phyloP scores from a whole-genome alignment of 805 yeast species.

The Saccharomyces jurei region DNA sequence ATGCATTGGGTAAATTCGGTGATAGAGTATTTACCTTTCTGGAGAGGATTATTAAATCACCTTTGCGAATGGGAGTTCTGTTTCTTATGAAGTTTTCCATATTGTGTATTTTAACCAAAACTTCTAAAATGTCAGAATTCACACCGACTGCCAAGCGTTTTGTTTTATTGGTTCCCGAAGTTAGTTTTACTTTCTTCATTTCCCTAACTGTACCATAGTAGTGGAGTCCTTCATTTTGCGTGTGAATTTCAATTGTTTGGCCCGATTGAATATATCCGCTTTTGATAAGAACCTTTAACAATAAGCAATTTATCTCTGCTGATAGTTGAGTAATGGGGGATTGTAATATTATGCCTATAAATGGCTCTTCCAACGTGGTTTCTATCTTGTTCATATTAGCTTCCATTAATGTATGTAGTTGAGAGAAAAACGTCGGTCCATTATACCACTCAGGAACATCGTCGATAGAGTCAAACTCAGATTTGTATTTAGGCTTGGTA shows the following conservation, averaged over 20 bases:
- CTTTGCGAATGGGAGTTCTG: not conserved
- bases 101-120: not conserved
- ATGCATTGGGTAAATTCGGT: not conserved
- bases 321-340: not conserved
- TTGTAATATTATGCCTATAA: slow-evolving; percentile 12
- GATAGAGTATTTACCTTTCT: not conserved
- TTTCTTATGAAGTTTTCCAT: not conserved
- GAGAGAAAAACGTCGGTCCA: slow-evolving; percentile 7
- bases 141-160: not conserved
- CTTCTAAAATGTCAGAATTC: not conserved
- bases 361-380: not conserved
- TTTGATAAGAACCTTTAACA: slow-evolving; percentile 18
- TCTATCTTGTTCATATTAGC: not conserved
- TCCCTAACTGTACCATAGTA: not conserved
- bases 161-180: not conserved
- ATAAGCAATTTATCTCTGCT: not conserved
- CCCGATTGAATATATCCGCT: slow-evolving; percentile 62
- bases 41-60: not conserved
- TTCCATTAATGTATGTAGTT: not conserved
- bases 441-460: slow-evolving; percentile 12
- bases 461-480: slow-evolving; percentile 2
- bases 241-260: slow-evolving; percentile 38
- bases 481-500: not conserved
- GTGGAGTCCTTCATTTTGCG: not conserved
- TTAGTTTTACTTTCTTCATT: not conserved